Evolutionary conservation across 2,329 filamentous ascomycete species (phyloP).

Genomic region (Amylocarpus encephaloides): DNA sequence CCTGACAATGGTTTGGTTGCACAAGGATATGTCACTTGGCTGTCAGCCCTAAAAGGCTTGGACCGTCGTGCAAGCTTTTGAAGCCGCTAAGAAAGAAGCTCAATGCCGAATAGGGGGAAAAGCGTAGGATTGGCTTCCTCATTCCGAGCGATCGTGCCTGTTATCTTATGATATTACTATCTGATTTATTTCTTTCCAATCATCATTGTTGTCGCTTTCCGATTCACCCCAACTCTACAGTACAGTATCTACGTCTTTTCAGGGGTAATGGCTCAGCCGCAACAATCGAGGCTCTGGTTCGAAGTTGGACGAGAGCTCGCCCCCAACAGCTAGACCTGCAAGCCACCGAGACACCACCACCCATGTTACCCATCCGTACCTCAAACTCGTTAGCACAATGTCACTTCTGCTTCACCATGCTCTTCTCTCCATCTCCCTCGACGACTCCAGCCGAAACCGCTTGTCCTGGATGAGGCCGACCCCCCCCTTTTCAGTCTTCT

Average conservation of each 20-base stretch:
- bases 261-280: too few species aligned
- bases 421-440: neutral
- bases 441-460: neutral
- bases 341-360: neutral
- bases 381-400: neutral
- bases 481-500: neutral
- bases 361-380: neutral
- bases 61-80: neutral
- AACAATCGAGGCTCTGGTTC: too few species aligned
- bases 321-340: neutral
- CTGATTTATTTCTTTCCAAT: too few species aligned
- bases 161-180: too few species aligned
- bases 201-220: too few species aligned
- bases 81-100: too few species aligned
- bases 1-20: too few species aligned
- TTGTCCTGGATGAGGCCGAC: neutral
- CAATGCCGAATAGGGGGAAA: too few species aligned
- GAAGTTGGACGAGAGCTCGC: neutral
- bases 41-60: neutral
- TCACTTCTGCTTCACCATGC: neutral
- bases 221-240: too few species aligned
- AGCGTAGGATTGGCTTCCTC: too few species aligned
- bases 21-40: neutral
- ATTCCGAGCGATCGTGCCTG: too few species aligned
- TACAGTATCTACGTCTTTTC: too few species aligned